Base-by-base conservation (phyloP, 148 eudicot species). In the Dianthus caryophyllus region DNA sequence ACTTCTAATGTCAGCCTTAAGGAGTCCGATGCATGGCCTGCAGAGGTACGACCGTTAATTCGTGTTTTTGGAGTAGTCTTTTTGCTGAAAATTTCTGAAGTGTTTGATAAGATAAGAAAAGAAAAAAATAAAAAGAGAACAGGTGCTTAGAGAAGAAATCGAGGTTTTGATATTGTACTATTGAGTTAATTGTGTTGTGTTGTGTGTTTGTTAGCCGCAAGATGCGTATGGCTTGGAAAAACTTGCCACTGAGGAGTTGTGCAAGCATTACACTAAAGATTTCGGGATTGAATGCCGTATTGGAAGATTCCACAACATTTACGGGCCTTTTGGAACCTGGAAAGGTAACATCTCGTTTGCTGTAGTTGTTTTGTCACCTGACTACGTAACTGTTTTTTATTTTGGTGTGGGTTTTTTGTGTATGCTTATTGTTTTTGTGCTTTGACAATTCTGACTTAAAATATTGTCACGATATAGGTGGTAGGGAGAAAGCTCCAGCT, bases 251-350 rank as follows among this genome's bases (percentile, higher is more conserved):
- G 86, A 82, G 63, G 86, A 82, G 83, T 31, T 82, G 68, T 82
- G 86, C 83, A 82, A 82, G 71, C 86, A 82, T 70, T 82, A 82
- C 80, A 82, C 76, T 68, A 79, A 79, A 57, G 85, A 82, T 71
- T 82, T 82, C 46, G 83, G 83, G 59, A 79, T 82, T 57, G 85
- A 79, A 68, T 82, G 85, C 71, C 71, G 85, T 26, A 65, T 82
- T 79, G 85, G 85, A 77, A 79, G 85, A 77, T 82, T 82, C 78
- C 85, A 82, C 57, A 82, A 82, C 81, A 82, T 82, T n/a, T 82
- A 82, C 50, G 85, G 85, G 50, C 85, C 85, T 68, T 82, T 82
- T 65, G 85, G 85, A 64, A 82, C 85, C 38, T 82, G 85, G 85
- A 82, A 82, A 82, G 85, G 85, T 82, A 74, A 46, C 29, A 21